Conservation (phyloP, 169 alveolate species). For the Theileria parva region DNA sequence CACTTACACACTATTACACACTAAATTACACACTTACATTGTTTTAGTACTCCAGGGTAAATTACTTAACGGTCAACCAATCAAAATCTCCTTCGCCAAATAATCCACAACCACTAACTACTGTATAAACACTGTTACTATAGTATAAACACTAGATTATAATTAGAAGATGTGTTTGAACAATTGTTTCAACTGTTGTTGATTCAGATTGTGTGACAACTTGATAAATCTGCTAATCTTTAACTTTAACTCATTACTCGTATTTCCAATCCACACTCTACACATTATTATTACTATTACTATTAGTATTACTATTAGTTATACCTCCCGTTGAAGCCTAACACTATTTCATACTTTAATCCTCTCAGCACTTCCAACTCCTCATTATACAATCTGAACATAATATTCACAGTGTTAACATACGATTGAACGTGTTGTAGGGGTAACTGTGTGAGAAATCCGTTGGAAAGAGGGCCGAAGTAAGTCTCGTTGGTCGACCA, state of each 20-base stretch:
- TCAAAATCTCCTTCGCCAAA: constrained; percentile 45
- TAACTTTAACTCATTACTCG: neutral
- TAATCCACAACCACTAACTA: too few relatives aligned
- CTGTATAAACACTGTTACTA: too few relatives aligned
- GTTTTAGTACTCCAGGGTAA: constrained; percentile 35
- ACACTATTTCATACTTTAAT: constrained; percentile 70
- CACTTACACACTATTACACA: too few relatives aligned
- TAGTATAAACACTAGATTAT: too few relatives aligned
- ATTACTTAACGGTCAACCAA: constrained; percentile 8
- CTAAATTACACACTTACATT: neutral
- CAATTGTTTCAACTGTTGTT: neutral
- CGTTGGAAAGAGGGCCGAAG: constrained; percentile 72
- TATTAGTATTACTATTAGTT: too few relatives aligned
- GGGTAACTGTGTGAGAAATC: constrained; percentile 65
- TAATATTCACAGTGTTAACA: neutral
- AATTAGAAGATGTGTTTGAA: neutral
- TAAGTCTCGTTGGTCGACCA: constrained; percentile 76
- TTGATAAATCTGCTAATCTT: constrained; percentile 14
- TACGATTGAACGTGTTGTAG: constrained; percentile 44
- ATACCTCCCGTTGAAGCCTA: constrained; percentile 77
- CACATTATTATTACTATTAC: neutral
- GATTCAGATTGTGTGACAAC: neutral
- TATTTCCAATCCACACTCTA: neutral
- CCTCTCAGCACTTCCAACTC: neutral
- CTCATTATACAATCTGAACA: too few relatives aligned